Conservation (phyloP, 345 rosid genomes). For the Citropsis articulata region DNA sequence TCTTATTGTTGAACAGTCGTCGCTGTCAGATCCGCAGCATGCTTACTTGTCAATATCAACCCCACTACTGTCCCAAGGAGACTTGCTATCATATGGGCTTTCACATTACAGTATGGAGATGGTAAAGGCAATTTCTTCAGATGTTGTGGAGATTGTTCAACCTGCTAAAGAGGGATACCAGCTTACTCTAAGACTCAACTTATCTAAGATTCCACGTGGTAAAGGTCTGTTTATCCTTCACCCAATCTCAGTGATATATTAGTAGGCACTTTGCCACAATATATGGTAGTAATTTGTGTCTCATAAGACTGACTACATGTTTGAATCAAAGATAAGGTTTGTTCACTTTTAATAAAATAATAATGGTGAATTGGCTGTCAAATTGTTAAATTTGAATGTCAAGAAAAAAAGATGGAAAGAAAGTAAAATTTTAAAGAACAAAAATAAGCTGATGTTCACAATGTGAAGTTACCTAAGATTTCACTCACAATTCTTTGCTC, state of each 20-base stretch:
- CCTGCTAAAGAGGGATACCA: conserved; percentile 83
- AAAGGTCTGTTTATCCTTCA: conserved; percentile 47
- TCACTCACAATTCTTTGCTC: no score
- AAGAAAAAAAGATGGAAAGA: not conserved
- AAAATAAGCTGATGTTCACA: not conserved
- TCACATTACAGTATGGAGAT: conserved; percentile 38
- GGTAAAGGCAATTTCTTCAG: conserved; percentile 45
- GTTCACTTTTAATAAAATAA: not conserved
- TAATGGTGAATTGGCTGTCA: not conserved
- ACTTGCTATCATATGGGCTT: conserved; percentile 33
- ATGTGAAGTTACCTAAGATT: not conserved
- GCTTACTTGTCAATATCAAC: conserved; percentile 59
- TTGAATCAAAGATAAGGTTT: not conserved
- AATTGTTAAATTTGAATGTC: not conserved
- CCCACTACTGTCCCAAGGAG: conserved; percentile 55
- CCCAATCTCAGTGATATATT: not conserved
- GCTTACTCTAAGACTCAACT: conserved; percentile 61
- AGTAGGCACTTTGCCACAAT: not conserved
- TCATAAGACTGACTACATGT: not conserved
- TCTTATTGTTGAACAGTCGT: conserved; percentile 41
- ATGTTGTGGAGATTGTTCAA: conserved; percentile 66
- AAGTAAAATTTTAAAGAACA: not conserved
- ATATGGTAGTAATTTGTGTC: not conserved
- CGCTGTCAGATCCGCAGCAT: conserved; percentile 48
- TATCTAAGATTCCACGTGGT: conserved; percentile 52